phyloP scores from a whole-genome alignment of 331 rosid genomes.

The Phaseolus coccineus region DNA sequence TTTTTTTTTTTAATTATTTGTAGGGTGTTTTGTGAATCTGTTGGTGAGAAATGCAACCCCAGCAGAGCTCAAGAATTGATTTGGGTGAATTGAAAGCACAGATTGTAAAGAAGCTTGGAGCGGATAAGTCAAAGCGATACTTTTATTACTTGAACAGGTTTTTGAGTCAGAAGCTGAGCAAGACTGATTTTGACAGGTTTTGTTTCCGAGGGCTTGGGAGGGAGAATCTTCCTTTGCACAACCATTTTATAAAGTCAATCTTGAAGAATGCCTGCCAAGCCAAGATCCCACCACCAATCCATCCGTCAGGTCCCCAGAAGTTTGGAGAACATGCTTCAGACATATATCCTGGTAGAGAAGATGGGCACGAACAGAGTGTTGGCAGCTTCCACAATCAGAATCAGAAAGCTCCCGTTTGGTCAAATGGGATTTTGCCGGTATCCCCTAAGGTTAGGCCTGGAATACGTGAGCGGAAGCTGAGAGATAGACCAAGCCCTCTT shows the following conservation, averaged over 20 bases:
- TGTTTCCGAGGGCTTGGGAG: conserved; percentile 79
- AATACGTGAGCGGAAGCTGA: conserved; percentile 74
- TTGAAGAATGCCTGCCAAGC: conserved; percentile 92
- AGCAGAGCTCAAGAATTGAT: conserved; percentile 87
- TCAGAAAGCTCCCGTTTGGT: conserved; percentile 71
- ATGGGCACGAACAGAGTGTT: conserved; percentile 69
- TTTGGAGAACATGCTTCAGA: conserved; percentile 57
- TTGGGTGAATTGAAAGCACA: conserved; percentile 87
- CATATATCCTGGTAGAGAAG: conserved; percentile 78
- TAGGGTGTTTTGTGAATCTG: conserved; percentile 76
- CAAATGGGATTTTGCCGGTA: conserved; percentile 76
- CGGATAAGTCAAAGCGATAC: conserved; percentile 76
- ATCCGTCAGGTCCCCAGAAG: conserved; percentile 57
- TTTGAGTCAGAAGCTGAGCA: conserved; percentile 88
- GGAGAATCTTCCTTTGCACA: conserved; percentile 85
- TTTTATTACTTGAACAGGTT: conserved; percentile 76
- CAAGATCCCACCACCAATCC: conserved; percentile 75
- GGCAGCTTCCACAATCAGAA: conserved; percentile 57
- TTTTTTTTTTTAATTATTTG: conserved; percentile 43
- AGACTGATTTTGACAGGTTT: conserved; percentile 77
- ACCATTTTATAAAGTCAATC: conserved; percentile 80
- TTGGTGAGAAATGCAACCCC: conserved; percentile 94
- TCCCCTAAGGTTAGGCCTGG: conserved; percentile 80
- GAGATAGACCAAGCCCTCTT: conserved; percentile 90
- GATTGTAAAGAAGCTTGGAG: conserved; percentile 87